These are phyloP conservation scores for Heterobasidion parviporum DNA, from an alignment of 1,284 basidiomycete species.

Conservation along the genomic window DNA sequence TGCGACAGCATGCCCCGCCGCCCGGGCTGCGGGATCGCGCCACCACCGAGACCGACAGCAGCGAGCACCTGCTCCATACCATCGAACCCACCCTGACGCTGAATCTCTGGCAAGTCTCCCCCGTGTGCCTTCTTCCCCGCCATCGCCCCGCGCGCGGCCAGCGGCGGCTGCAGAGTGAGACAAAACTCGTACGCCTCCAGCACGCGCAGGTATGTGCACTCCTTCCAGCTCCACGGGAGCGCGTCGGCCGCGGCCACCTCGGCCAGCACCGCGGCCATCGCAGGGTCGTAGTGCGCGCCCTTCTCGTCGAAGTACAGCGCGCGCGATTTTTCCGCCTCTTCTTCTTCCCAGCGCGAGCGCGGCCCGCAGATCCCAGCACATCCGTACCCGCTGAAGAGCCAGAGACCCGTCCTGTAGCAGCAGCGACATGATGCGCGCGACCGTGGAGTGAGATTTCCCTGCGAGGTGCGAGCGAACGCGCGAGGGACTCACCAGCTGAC, in stretches of 20 bases:
- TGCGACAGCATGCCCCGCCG: constrained; percentile 47
- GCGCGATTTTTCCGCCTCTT: constrained; percentile 52
- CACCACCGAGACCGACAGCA: constrained; percentile 51
- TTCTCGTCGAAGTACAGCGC: constrained; percentile 34
- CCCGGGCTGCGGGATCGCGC: constrained; percentile 34
- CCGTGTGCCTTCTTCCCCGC: constrained; percentile 2
- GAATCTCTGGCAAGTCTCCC: constrained; percentile 13
- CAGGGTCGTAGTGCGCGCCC: constrained; percentile 20
- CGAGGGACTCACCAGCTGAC: constrained; percentile 48
- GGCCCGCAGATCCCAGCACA: constrained; percentile 79
- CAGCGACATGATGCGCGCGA: not conserved
- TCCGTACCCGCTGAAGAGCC: constrained; percentile 64
- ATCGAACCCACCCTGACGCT: constrained; percentile 30
- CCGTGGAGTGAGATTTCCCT: not conserved
- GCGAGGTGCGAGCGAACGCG: not conserved
- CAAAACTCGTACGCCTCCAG: constrained; percentile 79
- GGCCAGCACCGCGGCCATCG: too few relatives aligned
- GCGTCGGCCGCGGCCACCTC: constrained; percentile 37
- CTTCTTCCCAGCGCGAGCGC: constrained; percentile 74
- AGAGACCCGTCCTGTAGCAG: constrained; percentile 56
- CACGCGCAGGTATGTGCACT: constrained; percentile 60
- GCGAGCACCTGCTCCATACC: constrained; percentile 62
- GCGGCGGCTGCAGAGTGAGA: constrained; percentile 36
- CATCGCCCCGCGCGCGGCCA: not conserved
- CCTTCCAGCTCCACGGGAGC: constrained; percentile 71